Evolutionary conservation across 306 rosid genomes (phyloP), one percentile per base, ranked within the genome.

Genomic region (Sophora flavescens): DNA sequence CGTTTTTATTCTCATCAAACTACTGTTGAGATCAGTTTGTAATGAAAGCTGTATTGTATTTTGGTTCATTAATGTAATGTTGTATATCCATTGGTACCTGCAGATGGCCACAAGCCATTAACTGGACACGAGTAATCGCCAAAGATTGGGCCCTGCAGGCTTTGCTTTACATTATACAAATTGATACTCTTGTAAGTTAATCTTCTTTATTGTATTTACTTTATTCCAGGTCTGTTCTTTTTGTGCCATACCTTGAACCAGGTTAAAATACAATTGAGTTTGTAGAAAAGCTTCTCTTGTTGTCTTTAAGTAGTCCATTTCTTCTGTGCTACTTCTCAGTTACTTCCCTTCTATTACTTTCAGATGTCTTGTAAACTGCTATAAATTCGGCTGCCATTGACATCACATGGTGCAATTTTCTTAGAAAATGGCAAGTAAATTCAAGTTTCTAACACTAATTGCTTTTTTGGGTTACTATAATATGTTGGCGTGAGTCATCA

Each of bases 131-230:
- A 80, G 59, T 73, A 81, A 75, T 64, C 72, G 45, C 72, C 90
- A 84, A 75, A 87, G 86, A 68, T 65, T 92, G 80, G 97, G 97
- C 80, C 89, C 91, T 68, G 88, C 96, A 12, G 97, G 97, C 66
- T 92, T 92, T 69, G 76, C 90, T 50, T 87, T 92, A 83, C 97
- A 92, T 84, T 92, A 92, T 86, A 96, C 97, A 90, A 85, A 90
- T 92, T 14, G 97, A 92, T 86, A 92, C 87, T 39, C 89, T 92
- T 70, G 97, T 92, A 80, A 79, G 97, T 87, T 53, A 65, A 56
- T 26, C 47, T 74, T 73, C 62, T 70, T 72, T 68, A 11, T 45
- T 61, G 41, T 41, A 59, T 66, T 74, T 80, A 53, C 52, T 73
- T 81, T 63, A 66, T 57, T 28, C 53, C 67, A 8, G 30, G 45